phyloP scores from a whole-genome alignment of 768 basidiomycete genomes.

The Macrocybe gigantea region DNA sequence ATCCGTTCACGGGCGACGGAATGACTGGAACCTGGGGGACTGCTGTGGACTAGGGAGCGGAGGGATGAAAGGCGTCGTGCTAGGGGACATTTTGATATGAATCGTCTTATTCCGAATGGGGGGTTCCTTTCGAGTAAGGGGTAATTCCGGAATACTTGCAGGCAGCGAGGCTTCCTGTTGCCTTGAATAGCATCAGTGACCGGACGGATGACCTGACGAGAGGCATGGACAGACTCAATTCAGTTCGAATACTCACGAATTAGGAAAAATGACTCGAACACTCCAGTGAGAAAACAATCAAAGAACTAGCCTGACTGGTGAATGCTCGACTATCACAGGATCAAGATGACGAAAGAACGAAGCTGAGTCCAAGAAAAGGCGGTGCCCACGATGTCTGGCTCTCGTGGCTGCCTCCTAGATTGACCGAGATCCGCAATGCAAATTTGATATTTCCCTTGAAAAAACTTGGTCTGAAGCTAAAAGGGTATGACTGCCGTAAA shows the following conservation, averaged over 20 bases:
- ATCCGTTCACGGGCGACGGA: conserved; percentile 11
- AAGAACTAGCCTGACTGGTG: too few relatives aligned
- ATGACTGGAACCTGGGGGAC: conserved; percentile 27
- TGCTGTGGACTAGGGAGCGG: conserved; percentile 28
- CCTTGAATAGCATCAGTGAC: too few relatives aligned
- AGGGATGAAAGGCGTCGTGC: conserved; percentile 26
- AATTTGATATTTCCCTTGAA: too few relatives aligned
- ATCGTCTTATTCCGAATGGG: conserved; percentile 1
- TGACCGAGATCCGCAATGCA: too few relatives aligned
- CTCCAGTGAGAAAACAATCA: conserved; percentile 1
- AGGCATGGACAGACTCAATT: background rate
- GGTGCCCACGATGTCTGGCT: too few relatives aligned
- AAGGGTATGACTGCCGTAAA: too few relatives aligned
- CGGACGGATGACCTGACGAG: too few relatives aligned
- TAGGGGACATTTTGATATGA: conserved; percentile 12
- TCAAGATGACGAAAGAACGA: background rate
- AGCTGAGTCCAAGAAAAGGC: background rate
- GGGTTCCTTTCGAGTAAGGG: too few relatives aligned
- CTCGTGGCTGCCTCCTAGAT: too few relatives aligned
- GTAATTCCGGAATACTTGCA: too few relatives aligned
- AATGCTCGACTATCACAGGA: background rate
- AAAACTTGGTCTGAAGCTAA: too few relatives aligned
- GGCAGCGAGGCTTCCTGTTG: too few relatives aligned
- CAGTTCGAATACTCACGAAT: conserved; percentile 4
- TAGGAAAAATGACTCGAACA: conserved; percentile 8